Conservation (phyloP, 768 basidiomycete species). For the Kwoniella botswanensis region DNA sequence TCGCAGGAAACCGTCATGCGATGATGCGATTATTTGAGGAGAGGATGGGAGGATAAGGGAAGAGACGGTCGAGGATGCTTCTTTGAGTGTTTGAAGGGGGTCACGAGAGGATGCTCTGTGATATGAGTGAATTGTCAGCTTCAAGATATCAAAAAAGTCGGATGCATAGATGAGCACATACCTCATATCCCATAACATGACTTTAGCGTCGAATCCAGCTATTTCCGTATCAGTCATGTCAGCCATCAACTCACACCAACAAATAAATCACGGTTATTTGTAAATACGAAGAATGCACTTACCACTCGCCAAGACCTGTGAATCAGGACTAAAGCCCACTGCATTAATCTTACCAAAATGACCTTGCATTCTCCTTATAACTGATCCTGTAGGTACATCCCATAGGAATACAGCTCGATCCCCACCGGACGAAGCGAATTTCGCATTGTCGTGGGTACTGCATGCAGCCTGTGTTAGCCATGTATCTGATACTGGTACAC, state of each 20-base stretch:
- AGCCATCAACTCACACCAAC: neutral
- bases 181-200: conserved; percentile 91
- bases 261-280: no score
- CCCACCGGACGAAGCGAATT: conserved; percentile 91
- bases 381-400: conserved; percentile 89
- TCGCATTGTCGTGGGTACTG: conserved; percentile 89
- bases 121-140: neutral
- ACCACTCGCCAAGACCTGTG: conserved; percentile 88
- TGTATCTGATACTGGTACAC: no score
- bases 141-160: neutral
- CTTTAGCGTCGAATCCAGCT: conserved; percentile 93
- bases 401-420: conserved; percentile 91
- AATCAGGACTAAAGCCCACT: conserved; percentile 81
- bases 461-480: neutral
- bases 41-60: conserved; percentile 58
- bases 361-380: conserved; percentile 79
- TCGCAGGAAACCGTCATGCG: conserved; percentile 88
- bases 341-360: conserved; percentile 89
- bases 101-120: conserved; percentile 74
- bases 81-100: conserved; percentile 73
- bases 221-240: neutral
- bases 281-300: conserved; percentile 34
- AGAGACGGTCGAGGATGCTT: conserved; percentile 48
- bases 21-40: conserved; percentile 74
- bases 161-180: conserved; percentile 54